These are phyloP conservation scores for Onygenales sp. DNA, from an alignment of 2,329 filamentous ascomycete species.

Conservation along the genomic window DNA sequence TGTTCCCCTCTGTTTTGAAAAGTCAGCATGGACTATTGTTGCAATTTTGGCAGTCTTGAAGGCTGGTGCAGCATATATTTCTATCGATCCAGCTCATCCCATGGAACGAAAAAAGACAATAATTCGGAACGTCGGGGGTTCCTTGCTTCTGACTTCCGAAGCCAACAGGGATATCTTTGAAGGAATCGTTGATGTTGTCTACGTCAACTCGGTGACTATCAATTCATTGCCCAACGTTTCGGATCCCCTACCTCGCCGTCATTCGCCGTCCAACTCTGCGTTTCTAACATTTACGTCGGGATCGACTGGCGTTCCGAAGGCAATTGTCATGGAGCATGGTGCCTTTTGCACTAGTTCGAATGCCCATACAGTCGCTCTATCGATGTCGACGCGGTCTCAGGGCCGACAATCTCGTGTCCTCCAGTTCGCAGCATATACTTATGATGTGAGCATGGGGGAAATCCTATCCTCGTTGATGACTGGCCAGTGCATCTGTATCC, in stretches of 20 bases:
- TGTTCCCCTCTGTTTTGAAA: slow-evolving; percentile 13
- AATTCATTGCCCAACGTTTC: not conserved
- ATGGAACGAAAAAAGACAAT: slow-evolving; percentile 1
- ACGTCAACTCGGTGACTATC: not conserved
- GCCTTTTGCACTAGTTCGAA: slow-evolving; percentile 69
- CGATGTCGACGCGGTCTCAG: slow-evolving; percentile 23
- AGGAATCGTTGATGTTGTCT: slow-evolving; percentile 8
- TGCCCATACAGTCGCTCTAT: slow-evolving; percentile 56
- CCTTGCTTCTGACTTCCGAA: not conserved
- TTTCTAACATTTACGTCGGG: slow-evolving; percentile 83
- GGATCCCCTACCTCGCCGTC: not conserved
- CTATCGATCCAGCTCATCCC: slow-evolving; percentile 52
- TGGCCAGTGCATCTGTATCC: slow-evolving; percentile 70
- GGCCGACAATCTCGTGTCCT: slow-evolving; percentile 49
- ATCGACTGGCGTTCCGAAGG: slow-evolving; percentile 71
- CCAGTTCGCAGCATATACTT: slow-evolving; percentile 74
- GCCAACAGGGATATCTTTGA: slow-evolving; percentile 7
- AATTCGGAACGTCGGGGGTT: not conserved
- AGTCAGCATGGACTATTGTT: slow-evolving; percentile 67
- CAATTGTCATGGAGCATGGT: slow-evolving; percentile 64
- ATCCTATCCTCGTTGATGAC: slow-evolving; percentile 76
- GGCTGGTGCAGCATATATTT: slow-evolving; percentile 66
- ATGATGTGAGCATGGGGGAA: slow-evolving; percentile 81
- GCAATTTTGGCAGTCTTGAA: slow-evolving; percentile 65
- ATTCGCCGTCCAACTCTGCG: slow-evolving; percentile 36